phyloP scores from a whole-genome alignment of 331 rosid genomes.

The Acacia pycnantha region DNA sequence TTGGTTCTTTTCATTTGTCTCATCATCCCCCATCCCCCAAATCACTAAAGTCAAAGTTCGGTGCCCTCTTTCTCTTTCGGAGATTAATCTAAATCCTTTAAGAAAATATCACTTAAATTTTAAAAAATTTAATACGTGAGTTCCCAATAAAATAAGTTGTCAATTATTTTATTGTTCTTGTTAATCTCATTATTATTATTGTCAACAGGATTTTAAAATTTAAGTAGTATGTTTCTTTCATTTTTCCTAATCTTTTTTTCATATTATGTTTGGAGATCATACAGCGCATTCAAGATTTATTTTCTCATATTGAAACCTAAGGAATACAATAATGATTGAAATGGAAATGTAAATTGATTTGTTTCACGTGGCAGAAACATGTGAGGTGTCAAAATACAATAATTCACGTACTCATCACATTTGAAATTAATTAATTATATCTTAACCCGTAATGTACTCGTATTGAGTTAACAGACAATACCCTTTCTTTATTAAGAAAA shows the following conservation, averaged over 20 bases:
- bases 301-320: not conserved
- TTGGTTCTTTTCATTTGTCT: not conserved
- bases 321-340: not conserved
- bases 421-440: not conserved
- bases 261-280: not conserved
- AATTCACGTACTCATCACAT: not conserved
- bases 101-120: too few relatives aligned
- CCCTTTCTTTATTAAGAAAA: not conserved
- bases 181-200: too few relatives aligned
- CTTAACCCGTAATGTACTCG: conserved; percentile 11
- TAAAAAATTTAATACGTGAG: too few relatives aligned
- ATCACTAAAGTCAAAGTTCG: not conserved
- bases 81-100: too few relatives aligned
- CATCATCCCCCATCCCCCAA: too few relatives aligned
- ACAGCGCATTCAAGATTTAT: too few relatives aligned
- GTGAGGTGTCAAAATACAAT: conserved; percentile 20
- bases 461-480: not conserved
- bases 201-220: too few relatives aligned
- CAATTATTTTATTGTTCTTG: too few relatives aligned
- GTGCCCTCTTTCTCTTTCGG: not conserved
- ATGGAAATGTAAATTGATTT: not conserved
- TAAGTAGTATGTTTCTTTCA: too few relatives aligned
- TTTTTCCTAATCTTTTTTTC: too few relatives aligned
- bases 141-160: too few relatives aligned
- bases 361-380: not conserved